phyloP scores from a whole-genome alignment of 352 stramenopile species.

The Globisporangium takayamanum region DNA sequence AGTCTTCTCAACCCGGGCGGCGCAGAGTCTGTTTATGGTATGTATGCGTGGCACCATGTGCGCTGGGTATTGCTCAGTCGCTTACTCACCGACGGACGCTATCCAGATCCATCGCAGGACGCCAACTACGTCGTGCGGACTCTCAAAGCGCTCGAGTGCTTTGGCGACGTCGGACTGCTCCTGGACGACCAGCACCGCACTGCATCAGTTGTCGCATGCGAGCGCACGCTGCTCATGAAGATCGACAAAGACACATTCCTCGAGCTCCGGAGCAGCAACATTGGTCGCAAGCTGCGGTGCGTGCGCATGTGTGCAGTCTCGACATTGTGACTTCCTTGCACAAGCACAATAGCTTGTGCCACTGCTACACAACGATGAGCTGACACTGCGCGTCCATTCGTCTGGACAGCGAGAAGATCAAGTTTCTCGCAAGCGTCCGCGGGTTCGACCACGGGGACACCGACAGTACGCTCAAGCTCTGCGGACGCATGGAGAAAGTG shows the following conservation, averaged over 20 bases:
- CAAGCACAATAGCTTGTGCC: neutral
- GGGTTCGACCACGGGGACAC: slow-evolving; percentile 61
- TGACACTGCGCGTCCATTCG: neutral
- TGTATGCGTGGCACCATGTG: neutral
- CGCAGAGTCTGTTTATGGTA: neutral
- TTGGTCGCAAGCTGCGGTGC: slow-evolving; percentile 48
- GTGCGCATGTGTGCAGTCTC: neutral
- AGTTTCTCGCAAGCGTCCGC: slow-evolving; percentile 35
- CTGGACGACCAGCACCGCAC: slow-evolving; percentile 52
- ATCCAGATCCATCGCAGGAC: slow-evolving; percentile 18
- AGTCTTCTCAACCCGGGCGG: slow-evolving; percentile 58
- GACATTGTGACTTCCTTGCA: neutral
- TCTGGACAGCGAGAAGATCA: slow-evolving; percentile 49
- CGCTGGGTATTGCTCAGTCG: slow-evolving; percentile 3
- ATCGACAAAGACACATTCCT: slow-evolving; percentile 63
- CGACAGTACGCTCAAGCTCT: slow-evolving; percentile 48
- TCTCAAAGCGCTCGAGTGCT: slow-evolving; percentile 63
- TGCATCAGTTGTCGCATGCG: slow-evolving; percentile 56
- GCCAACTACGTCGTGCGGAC: slow-evolving; percentile 56
- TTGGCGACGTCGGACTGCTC: slow-evolving; percentile 61
- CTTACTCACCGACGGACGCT: too few relatives aligned
- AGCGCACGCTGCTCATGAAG: slow-evolving; percentile 65
- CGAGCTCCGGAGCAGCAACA: slow-evolving; percentile 45
- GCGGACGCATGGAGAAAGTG: slow-evolving; percentile 54
- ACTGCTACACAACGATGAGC: neutral